Conservation (phyloP, 257 asterid species). For the Cynanchum wilfordii region DNA sequence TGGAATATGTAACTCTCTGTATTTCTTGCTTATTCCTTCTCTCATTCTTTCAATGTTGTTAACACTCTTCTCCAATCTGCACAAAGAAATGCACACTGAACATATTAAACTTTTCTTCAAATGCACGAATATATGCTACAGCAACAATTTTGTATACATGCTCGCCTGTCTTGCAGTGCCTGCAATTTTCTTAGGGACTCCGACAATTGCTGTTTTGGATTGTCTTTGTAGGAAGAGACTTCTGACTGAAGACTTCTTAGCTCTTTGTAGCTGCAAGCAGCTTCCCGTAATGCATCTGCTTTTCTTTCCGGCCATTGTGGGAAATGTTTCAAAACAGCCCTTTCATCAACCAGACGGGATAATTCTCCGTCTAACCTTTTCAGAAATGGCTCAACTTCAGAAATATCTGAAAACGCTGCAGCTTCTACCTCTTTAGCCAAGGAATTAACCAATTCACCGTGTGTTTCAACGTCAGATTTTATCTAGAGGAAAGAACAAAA, state of each 20-base stretch:
- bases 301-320: conserved; percentile 80
- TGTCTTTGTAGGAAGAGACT: conserved; percentile 52
- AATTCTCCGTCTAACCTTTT: conserved; percentile 86
- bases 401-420: conserved; percentile 73
- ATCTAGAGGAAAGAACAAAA: conserved; percentile 35
- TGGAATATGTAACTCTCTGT: conserved; percentile 60
- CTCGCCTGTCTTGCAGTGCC: conserved; percentile 54
- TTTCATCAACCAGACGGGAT: conserved; percentile 80
- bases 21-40: conserved; percentile 61
- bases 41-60: conserved; percentile 63
- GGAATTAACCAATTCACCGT: conserved; percentile 70
- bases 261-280: conserved; percentile 76
- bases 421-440: conserved; percentile 65
- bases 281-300: conserved; percentile 87
- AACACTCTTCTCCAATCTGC: conserved; percentile 75
- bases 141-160: conserved; percentile 14
- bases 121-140: too few relatives aligned
- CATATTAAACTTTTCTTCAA: background rate
- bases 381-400: conserved; percentile 74
- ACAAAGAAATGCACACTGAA: background rate
- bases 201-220: conserved; percentile 50
- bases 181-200: conserved; percentile 67
- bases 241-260: conserved; percentile 65
- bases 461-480: conserved; percentile 74
- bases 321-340: conserved; percentile 87